Base-by-base conservation (phyloP, 2,329 filamentous ascomycete species). In the Fusarium sp. region DNA sequence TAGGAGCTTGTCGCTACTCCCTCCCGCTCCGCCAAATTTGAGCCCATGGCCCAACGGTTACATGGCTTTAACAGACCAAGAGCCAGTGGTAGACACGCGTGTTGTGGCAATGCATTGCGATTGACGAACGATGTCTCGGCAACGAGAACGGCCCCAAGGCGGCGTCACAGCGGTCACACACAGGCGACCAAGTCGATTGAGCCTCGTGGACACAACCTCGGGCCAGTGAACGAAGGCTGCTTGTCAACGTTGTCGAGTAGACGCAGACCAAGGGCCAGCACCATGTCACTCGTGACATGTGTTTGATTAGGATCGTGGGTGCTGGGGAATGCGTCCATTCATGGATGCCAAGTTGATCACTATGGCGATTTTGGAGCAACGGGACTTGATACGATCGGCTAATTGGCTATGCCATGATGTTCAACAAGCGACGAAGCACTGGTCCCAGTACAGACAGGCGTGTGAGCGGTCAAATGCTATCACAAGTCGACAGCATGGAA, bases 41-140 rank as follows among this genome's bases (percentile, higher is more conserved):
- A 20, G 31, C 44, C 57, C 49, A 63, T 46, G 20, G 31, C 31
- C 46, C 29, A 20, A 66, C 44, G 46, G 31, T 40, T 22, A 33
- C 62, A 20, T 36, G 58, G 46, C 17, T 24, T 61, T 12, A 33
- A 62, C 20, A n/a, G 42, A 53, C 53, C 58, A 67, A 55, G 55
- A 59, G 29, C 75, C 75, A 77, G 64, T 73, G 55, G 55, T 57
- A 38, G 42, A 62, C 31, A 66, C 62, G 72, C 74, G 74, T 77
- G 75, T 63, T 33, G 58, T 31, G 31, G 62, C 56, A 51, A 60
- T 58, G 56, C 62, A 27, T 68, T 65, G n/a, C 66, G 59, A 78
- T 78, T 78, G 73, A 78, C 62, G 73, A 74, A 46, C 24, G 49
- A 35, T 57, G 53, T 44, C 62, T 58, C 61, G 44, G 67, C 62